Base-by-base conservation (phyloP, 176 grass and related monocot genomes). In the Aegilops longissima region DNA sequence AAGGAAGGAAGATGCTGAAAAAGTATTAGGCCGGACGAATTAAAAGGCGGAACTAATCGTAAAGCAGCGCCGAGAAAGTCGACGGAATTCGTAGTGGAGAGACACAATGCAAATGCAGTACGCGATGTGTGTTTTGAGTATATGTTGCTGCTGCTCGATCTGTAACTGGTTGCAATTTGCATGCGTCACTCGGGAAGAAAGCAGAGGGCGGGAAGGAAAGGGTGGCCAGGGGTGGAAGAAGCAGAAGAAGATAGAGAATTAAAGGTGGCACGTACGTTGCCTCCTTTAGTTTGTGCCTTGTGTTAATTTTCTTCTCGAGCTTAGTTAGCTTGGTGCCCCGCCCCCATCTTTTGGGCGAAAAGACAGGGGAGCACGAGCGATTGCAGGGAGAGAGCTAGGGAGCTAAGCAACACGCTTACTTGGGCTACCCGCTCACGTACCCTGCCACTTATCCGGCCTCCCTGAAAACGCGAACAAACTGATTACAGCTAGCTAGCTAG, bases 21-120 rank as follows among this genome's bases (percentile, higher is more conserved):
- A 52, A 80, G 86, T 58, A 89, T 89, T 85, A 87, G 85, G 84
- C 80, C 23, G 47, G 31, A 30, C 10, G 36, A 88, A 70, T 77
- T 66, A 81, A 51, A 51, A 47, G 27, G 23, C 44, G 24, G 11
- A 71, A 71, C 4, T n/a, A 71, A 38, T 39, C 18, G 18, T 39
- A 39, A 72, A 72, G 67, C 49, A 49, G 45, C 42, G 2, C 11
- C 27, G 33, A 20, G 8, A 70, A 70, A 70, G 67, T 38, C 34
- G 67, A 36, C 18, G 35, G 35, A 36, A 36, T 36, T 7, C 35
- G 1, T 36, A 36, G 35, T 36, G 35, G 35, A 36, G 5, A 36
- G 35, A 36, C 35, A 36, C 35, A 36, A 36, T 36, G 35, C 35
- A 36, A 36, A 5, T 36, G 35, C 35, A 36, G 1, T 36, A 36